Conservation (phyloP, 768 basidiomycete species). For the Cyathus striatus region DNA sequence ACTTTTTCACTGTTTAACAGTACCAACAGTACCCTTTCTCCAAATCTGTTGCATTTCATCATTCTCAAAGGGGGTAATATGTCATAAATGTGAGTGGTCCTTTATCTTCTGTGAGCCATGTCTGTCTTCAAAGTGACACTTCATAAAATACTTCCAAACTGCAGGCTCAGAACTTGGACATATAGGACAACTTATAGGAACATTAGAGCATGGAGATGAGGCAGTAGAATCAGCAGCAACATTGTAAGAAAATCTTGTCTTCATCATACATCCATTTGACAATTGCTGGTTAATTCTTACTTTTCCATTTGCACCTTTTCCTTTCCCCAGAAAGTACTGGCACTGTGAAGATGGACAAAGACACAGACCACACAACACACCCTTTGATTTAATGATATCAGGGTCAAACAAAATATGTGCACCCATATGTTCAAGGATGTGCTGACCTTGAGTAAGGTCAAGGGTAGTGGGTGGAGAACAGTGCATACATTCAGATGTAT, state of each 20-base stretch:
- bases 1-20: conserved; percentile 7
- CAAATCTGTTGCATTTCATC: conserved; percentile 14
- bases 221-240: conserved; percentile 9
- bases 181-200: conserved; percentile 16
- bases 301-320: conserved; percentile 11
- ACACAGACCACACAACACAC: conserved; percentile 20
- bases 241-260: conserved; percentile 11
- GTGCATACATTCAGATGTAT: conserved; percentile 7
- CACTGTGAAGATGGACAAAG: conserved; percentile 14
- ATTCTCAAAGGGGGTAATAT: conserved; percentile 11
- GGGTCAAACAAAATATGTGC: conserved; percentile 20
- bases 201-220: conserved; percentile 16
- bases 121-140: conserved; percentile 9
- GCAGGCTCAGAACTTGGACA: conserved; percentile 11
- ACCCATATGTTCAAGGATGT: conserved; percentile 19
- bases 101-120: conserved; percentile 5
- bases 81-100: conserved; percentile 8
- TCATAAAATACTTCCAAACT: conserved; percentile 15
- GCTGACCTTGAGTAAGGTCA: conserved; percentile 10
- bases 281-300: conserved; percentile 9
- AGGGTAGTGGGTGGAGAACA: conserved; percentile 8
- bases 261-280: conserved; percentile 12
- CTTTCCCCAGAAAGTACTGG: conserved; percentile 14
- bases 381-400: conserved; percentile 3
- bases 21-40: conserved; percentile 8